Base-by-base conservation (phyloP, 371 early-diverging fungal genomes). In the Rhizopus delemar region DNA sequence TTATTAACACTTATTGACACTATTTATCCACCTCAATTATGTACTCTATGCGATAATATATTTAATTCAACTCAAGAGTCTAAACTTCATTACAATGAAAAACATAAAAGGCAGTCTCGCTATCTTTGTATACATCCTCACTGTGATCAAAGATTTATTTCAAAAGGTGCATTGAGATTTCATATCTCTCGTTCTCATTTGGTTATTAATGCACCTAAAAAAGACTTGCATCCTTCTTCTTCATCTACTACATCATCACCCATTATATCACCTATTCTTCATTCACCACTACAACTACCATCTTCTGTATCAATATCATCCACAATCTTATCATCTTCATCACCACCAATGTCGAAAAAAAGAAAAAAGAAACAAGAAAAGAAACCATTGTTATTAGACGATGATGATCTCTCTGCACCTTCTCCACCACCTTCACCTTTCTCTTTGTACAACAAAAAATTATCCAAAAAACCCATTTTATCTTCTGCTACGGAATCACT, bases 111-210 rank as follows among this genome's bases (percentile, higher is more conserved):
- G 28, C 29, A 48, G 39, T 57, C 58, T 13, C 63, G 67, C 12
- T 73, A 69, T 51, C 35, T 66, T 2, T 73, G 73, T 46, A 63
- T 73, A 33, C 70, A 73, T 41, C 64, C 73, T 8, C 67, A 73
- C 46, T 73, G 73, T 36, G 60, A 66, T 31, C 46, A 59, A 29
- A 35, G 16, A 8, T 73, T 63, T 49, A 32, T 52, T 9, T 66
- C 73, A 15, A 55, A 62, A 55, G 69, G 69, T 12, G 70, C 66
- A 9, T 46, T 73, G 32, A 57, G 70, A 12, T 66, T 69, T 45
- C 73, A 73, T 51, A 57, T 73, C 31, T 57, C 61, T 35, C 63
- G 62, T 16, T 58, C 62, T 3, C 73, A 73, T 46, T 56, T 63
- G 36, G 62, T 63, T 5, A 49, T 43, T 29, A 35, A 49, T 11